phyloP scores from a whole-genome alignment of 2,329 filamentous ascomycete genomes.

The Xylaria polymorpha region DNA sequence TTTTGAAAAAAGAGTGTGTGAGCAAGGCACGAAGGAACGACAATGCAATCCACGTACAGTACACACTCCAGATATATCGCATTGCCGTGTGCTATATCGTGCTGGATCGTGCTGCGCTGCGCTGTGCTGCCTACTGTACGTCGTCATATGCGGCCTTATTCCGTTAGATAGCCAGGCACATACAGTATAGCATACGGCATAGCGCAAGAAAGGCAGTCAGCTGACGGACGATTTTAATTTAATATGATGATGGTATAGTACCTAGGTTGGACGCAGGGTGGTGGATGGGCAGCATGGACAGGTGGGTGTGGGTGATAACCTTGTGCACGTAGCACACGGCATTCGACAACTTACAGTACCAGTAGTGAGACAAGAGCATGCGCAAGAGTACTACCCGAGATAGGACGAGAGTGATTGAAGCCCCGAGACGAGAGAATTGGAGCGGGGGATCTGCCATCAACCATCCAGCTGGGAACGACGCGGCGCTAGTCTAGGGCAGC shows the following conservation, averaged over 20 bases:
- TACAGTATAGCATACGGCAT: not conserved
- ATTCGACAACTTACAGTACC: constrained; percentile 15
- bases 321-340: constrained; percentile 14
- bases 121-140: not conserved
- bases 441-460: constrained; percentile 47
- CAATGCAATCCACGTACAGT: not conserved
- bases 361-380: constrained; percentile 10
- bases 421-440: constrained; percentile 30
- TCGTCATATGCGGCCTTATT: constrained; percentile 8
- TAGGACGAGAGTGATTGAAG: constrained; percentile 28
- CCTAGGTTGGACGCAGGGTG: not conserved
- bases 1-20: not conserved
- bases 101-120: not conserved
- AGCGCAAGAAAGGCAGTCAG: constrained; percentile 21
- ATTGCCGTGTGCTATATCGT: not conserved
- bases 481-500: constrained; percentile 22
- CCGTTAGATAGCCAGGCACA: not conserved
- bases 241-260: not conserved
- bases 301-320: constrained; percentile 12
- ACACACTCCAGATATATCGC: not conserved
- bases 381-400: constrained; percentile 12
- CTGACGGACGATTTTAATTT: constrained; percentile 20
- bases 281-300: not conserved
- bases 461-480: constrained; percentile 47
- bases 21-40: not conserved